Percentiles rank a stretch among this genome's conserved stretches.
These are phyloP conservation scores for Ceratorhiza oryzae-sativae DNA, from an alignment of 1,284 basidiomycete genomes.

Conservation along the genomic window DNA sequence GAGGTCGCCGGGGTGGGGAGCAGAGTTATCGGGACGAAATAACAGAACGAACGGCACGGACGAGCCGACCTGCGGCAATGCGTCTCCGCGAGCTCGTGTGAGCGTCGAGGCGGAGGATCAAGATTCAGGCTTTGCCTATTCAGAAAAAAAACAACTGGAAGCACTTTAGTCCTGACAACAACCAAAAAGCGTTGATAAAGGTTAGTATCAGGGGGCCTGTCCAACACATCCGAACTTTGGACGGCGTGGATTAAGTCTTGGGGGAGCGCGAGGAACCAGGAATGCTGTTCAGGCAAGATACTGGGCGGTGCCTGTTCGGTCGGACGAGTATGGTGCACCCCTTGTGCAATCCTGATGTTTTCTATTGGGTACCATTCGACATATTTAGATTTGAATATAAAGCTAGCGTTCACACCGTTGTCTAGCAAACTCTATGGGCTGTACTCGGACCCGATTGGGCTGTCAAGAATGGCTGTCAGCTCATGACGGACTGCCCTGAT, in stretches of 20 bases:
- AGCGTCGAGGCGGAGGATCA: neutral
- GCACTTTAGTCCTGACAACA: too few species aligned
- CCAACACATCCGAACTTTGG: neutral
- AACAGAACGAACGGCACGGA: neutral
- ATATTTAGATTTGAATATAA: neutral
- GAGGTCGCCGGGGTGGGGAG: too few species aligned
- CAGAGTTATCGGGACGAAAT: too few species aligned
- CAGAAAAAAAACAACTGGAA: neutral
- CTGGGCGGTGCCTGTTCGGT: slow-evolving; percentile 11
- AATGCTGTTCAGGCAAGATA: neutral
- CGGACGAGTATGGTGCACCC: neutral
- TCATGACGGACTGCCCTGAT: too few species aligned
- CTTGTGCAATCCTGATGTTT: neutral
- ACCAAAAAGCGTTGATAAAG: too few species aligned
- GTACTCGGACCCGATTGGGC: neutral
- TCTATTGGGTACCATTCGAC: neutral
- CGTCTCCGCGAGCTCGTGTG: neutral
- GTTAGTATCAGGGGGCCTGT: neutral
- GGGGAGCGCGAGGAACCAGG: neutral
- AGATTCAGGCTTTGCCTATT: neutral
- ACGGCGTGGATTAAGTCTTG: slow-evolving; percentile 8
- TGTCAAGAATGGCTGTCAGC: too few species aligned
- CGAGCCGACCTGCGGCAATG: neutral
- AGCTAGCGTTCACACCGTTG: neutral
- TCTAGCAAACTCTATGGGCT: neutral